Conservation (phyloP, 2,329 filamentous ascomycete species). For the Aciculosporium take region DNA sequence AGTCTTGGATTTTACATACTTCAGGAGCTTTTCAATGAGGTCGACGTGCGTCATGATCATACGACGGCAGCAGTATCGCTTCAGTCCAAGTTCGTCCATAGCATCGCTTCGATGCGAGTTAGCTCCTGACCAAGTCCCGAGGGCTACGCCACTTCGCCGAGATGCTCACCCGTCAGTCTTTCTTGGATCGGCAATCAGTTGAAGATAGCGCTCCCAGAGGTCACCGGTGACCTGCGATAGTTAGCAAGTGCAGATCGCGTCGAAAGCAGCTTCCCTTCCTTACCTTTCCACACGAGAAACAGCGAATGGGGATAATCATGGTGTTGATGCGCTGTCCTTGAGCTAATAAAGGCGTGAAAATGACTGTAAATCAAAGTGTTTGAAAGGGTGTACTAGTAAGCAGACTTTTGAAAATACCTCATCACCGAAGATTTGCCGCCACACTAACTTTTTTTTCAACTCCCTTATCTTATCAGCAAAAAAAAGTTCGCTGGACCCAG, state of each 20-base stretch:
- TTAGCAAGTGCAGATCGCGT: slow-evolving; percentile 17
- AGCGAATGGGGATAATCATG: slow-evolving; percentile 98
- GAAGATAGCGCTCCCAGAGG: slow-evolving; percentile 91
- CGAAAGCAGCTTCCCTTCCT: neutral
- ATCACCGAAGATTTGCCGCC: slow-evolving; percentile 18
- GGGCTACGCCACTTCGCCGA: neutral
- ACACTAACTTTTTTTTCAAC: slow-evolving; percentile 18
- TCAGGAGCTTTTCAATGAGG: slow-evolving; percentile 92
- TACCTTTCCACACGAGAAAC: slow-evolving; percentile 99
- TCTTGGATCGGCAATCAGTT: slow-evolving; percentile 62
- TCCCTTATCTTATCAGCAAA: slow-evolving; percentile 28
- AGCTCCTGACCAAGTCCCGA: neutral
- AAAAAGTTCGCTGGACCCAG: slow-evolving; percentile 26
- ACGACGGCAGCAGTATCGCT: slow-evolving; percentile 93
- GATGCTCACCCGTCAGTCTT: slow-evolving; percentile 54
- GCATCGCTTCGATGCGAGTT: slow-evolving; percentile 52
- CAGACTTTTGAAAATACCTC: slow-evolving; percentile 14
- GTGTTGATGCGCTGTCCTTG: neutral
- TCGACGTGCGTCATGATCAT: slow-evolving; percentile 99
- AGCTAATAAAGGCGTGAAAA: neutral
- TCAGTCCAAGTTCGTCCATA: slow-evolving; percentile 87
- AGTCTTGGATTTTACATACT: slow-evolving; percentile 38
- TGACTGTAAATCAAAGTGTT: neutral
- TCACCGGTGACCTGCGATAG: slow-evolving; percentile 72
- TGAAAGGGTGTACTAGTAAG: neutral